phyloP scores from a whole-genome alignment of 805 yeast genomes.

The Pichia manshurica region DNA sequence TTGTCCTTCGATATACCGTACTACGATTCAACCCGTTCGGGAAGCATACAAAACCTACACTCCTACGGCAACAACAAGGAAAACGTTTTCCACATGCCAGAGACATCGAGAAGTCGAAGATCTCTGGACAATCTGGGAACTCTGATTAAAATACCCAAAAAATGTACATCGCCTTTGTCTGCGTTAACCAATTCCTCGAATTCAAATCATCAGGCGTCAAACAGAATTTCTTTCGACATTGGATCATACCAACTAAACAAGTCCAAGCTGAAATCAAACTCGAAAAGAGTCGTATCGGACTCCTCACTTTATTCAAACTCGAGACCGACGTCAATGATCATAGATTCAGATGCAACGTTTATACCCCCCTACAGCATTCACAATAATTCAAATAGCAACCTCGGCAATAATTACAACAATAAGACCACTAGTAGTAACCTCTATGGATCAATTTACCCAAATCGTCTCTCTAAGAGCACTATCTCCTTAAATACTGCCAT shows the following conservation, averaged over 20 bases:
- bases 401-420: background rate
- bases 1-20: background rate
- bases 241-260: background rate
- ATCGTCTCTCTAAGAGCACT: background rate
- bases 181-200: background rate
- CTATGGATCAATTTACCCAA: background rate
- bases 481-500: background rate
- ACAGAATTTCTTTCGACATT: conserved; percentile 8
- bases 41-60: background rate
- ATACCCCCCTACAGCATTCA: conserved; percentile 1
- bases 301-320: conserved; percentile 6
- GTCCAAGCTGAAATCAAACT: background rate
- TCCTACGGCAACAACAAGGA: background rate
- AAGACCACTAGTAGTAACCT: background rate
- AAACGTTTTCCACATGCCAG: too few relatives aligned
- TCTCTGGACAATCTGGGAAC: conserved; percentile 4
- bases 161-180: background rate
- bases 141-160: conserved; percentile 3
- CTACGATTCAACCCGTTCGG: background rate
- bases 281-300: conserved; percentile 9
- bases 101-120: background rate
- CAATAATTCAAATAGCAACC: too few relatives aligned
- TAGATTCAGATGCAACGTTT: conserved; percentile 1
- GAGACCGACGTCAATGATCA: conserved; percentile 6
- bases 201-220: background rate